phyloP scores from a whole-genome alignment of 2,329 filamentous ascomycete species.

The Seiridium cupressi region DNA sequence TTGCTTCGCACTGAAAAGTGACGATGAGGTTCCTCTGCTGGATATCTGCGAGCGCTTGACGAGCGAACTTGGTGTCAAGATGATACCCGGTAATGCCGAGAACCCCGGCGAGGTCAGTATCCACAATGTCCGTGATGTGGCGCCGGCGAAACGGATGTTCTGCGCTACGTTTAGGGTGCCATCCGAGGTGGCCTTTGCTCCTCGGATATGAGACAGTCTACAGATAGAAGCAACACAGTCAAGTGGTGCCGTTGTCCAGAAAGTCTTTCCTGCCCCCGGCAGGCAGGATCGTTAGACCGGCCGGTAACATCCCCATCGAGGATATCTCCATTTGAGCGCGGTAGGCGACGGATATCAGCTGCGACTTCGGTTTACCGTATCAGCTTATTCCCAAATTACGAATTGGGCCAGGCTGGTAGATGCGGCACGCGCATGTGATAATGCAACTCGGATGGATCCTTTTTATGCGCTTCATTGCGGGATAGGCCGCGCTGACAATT shows the following conservation, averaged over 20 bases:
- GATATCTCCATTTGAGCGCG: background rate
- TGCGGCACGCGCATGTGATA: background rate
- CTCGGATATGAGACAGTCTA: constrained; percentile 12
- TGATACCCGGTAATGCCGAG: constrained; percentile 52
- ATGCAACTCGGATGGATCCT: background rate
- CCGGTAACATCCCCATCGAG: too few species aligned
- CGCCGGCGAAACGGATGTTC: constrained; percentile 94
- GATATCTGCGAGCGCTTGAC: constrained; percentile 69
- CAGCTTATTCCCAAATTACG: background rate
- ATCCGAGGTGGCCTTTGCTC: constrained; percentile 73
- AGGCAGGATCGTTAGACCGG: background rate
- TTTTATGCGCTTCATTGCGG: background rate
- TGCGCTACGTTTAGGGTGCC: constrained; percentile 91
- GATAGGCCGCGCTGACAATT: background rate
- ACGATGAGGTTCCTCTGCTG: constrained; percentile 63
- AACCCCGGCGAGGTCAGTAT: constrained; percentile 52
- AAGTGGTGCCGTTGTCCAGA: background rate
- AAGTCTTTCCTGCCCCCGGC: background rate
- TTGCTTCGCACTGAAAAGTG: constrained; percentile 84
- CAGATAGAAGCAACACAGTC: background rate
- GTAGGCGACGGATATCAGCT: background rate
- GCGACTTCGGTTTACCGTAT: background rate
- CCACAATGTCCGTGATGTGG: constrained; percentile 78
- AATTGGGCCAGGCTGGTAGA: background rate
- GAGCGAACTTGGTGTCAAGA: constrained; percentile 54